Conservation (phyloP, 2,329 filamentous ascomycete species). For the Trichothecium sympodiale region DNA sequence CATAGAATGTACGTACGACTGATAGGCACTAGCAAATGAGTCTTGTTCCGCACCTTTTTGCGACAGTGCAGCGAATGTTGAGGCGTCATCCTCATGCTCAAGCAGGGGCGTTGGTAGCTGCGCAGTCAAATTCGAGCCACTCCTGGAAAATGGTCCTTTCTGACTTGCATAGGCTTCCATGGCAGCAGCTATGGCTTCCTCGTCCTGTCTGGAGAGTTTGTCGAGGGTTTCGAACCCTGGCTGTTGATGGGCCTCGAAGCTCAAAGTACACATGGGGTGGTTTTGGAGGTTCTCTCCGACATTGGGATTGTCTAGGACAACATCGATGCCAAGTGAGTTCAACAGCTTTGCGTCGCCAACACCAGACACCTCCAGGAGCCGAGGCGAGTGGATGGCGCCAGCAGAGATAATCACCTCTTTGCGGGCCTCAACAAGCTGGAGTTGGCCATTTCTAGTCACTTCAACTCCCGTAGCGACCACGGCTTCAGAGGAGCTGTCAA, state of each 20-base stretch:
- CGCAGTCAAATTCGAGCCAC: slow-evolving; percentile 7
- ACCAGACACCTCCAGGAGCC: slow-evolving; percentile 31
- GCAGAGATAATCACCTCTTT: slow-evolving; percentile 31
- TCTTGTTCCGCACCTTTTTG: slow-evolving; percentile 1
- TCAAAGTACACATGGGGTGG: slow-evolving; percentile 10
- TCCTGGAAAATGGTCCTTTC: slow-evolving; percentile 10
- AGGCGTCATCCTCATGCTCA: slow-evolving; percentile 19
- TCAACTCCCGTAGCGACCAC: slow-evolving; percentile 12
- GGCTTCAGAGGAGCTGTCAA: slow-evolving; percentile 5
- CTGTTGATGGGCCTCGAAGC: slow-evolving; percentile 11
- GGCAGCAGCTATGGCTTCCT: slow-evolving; percentile 8
- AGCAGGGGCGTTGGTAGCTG: slow-evolving; percentile 11
- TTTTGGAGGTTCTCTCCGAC: slow-evolving; percentile 30
- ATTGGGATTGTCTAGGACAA: slow-evolving; percentile 20
- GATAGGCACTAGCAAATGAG: slow-evolving; percentile 5
- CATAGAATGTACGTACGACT: slow-evolving; percentile 7
- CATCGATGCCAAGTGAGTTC: slow-evolving; percentile 15
- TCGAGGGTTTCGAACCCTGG: slow-evolving; percentile 9
- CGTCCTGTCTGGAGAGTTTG: slow-evolving; percentile 8
- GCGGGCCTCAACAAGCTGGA: slow-evolving; percentile 10
- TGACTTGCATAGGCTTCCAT: slow-evolving; percentile 12
- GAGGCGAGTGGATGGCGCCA: slow-evolving; percentile 29
- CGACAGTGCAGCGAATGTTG: slow-evolving; percentile 2
- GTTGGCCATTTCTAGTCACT: slow-evolving; percentile 5
- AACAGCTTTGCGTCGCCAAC: slow-evolving; percentile 24